Percentiles rank a stretch among this genome's conserved stretches.
Conservation (phyloP, 2,329 filamentous ascomycete species). For the Hymenoscyphus infarciens region DNA sequence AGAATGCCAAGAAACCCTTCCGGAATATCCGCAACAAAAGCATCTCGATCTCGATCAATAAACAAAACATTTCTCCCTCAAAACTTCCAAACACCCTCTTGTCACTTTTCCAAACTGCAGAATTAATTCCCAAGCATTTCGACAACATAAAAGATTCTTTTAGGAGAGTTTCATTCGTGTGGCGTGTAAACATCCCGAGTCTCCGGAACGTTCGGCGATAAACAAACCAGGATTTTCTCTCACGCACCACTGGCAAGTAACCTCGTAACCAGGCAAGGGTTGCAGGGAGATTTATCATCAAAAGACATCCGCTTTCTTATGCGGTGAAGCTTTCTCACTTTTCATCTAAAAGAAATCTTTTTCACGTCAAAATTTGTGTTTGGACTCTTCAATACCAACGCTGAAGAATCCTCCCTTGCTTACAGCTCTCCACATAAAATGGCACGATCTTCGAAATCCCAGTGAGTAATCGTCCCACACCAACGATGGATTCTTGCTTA, state of each 20-base stretch:
- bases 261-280: background rate
- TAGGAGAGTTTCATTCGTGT: too few relatives aligned
- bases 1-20: too few relatives aligned
- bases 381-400: background rate
- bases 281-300: background rate
- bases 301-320: background rate
- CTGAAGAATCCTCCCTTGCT: background rate
- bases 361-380: background rate
- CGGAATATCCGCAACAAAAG: too few relatives aligned
- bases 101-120: too few relatives aligned
- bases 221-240: background rate
- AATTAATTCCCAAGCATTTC: too few relatives aligned
- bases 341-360: background rate
- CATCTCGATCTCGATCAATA: too few relatives aligned
- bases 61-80: too few relatives aligned
- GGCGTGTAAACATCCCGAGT: background rate
- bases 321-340: background rate
- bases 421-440: background rate
- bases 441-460: background rate
- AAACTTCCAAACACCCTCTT: too few relatives aligned
- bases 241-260: background rate
- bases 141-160: too few relatives aligned
- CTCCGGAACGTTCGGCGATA: conserved; percentile 2
- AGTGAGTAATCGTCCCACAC: background rate
- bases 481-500: background rate